Percentiles rank a stretch among this genome's conserved stretches.
Conservation (phyloP, 2,329 filamentous ascomycete genomes). For the Verticillium zaregamsianum region DNA sequence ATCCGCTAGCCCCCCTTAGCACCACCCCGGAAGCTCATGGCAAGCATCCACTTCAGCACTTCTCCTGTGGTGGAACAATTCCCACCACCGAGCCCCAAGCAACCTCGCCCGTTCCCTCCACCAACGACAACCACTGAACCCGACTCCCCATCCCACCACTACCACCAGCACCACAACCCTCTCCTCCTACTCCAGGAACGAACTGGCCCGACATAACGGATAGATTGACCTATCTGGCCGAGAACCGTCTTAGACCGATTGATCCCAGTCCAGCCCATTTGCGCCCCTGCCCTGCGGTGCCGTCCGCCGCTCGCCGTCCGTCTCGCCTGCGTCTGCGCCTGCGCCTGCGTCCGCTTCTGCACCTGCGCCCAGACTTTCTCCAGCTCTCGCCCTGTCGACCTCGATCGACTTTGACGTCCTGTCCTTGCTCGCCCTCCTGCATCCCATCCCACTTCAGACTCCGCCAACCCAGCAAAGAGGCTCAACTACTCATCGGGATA, state of each 20-base stretch:
- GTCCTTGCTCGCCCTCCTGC: conserved; percentile 3
- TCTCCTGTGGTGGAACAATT: conserved; percentile 17
- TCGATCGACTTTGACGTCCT: conserved; percentile 5
- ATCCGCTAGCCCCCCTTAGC: neutral
- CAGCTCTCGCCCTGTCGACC: conserved; percentile 3
- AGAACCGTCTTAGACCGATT: neutral
- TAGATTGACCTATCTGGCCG: neutral
- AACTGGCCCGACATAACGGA: neutral
- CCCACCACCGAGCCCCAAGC: conserved; percentile 6
- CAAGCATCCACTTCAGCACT: conserved; percentile 10
- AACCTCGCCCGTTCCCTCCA: conserved; percentile 13
- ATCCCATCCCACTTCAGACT: conserved; percentile 1
- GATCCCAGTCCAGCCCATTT: neutral
- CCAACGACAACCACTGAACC: conserved; percentile 10
- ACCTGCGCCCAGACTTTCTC: neutral
- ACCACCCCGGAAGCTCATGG: conserved; percentile 6
- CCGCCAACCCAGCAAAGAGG: neutral
- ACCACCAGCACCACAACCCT: neutral
- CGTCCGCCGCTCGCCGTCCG: neutral
- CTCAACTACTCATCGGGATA: neutral
- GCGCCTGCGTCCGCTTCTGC: neutral
- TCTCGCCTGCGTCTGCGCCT: neutral
- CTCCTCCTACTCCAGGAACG: neutral
- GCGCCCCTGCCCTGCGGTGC: neutral
- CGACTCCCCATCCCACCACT: conserved; percentile 7